A percentile compares a stretch with the other conserved stretches of the same genome.
These are phyloP conservation scores for Sphagnum tenellum DNA, from an alignment of 225 moss, liverwort and hornwort species.

Conservation along the genomic window DNA sequence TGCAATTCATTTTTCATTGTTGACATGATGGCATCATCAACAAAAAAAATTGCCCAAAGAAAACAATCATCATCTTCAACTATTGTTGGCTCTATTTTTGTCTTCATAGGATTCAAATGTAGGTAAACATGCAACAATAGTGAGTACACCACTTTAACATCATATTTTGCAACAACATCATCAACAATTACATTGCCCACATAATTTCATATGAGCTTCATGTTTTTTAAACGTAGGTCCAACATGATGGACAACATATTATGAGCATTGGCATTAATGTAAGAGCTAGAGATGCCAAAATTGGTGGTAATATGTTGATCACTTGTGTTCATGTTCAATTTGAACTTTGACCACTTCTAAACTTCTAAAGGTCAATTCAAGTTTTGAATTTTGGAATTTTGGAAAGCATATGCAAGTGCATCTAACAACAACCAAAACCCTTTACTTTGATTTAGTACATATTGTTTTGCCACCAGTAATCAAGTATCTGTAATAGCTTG, in stretches of 20 bases:
- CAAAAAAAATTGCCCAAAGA: neutral
- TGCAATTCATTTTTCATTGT: neutral
- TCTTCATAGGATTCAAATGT: neutral
- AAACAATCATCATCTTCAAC: neutral
- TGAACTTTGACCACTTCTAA: neutral
- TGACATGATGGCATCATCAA: neutral
- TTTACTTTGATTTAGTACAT: neutral
- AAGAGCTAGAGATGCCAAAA: neutral
- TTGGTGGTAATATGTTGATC: neutral
- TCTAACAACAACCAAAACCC: neutral
- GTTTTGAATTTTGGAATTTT: neutral
- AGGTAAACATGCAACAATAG: neutral
- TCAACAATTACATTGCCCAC: neutral
- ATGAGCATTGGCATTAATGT: neutral
- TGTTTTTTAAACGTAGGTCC: neutral
- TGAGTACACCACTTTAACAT: neutral
- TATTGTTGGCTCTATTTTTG: neutral
- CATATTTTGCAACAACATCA: neutral
- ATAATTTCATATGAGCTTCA: neutral
- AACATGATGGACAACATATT: too few relatives aligned
- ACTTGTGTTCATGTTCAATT: neutral
- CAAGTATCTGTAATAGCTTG: neutral
- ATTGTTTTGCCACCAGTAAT: neutral
- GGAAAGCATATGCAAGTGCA: neutral
- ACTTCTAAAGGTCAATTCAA: neutral